Percentiles rank a stretch among this genome's conserved stretches.
Evolutionary conservation across 306 rosid species (phyloP).

Genomic region (Crotalaria pallida): DNA sequence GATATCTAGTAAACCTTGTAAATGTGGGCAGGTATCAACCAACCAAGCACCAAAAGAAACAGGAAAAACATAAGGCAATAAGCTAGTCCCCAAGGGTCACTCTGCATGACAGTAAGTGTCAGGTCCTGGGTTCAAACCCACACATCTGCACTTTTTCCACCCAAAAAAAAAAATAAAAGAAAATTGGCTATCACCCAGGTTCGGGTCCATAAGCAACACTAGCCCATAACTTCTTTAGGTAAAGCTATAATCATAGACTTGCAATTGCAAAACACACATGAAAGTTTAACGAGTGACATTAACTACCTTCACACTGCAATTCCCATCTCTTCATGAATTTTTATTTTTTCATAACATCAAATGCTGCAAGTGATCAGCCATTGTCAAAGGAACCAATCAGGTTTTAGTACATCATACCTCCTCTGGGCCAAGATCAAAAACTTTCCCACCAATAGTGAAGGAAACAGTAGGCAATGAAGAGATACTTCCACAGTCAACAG

Average conservation of each 20-base stretch:
- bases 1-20: background rate
- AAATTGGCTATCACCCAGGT: too few relatives aligned
- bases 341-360: background rate
- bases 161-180: too few relatives aligned
- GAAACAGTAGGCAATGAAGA: conserved; percentile 63
- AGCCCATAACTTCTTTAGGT: background rate
- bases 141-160: too few relatives aligned
- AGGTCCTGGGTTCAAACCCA: too few relatives aligned
- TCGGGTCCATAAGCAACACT: too few relatives aligned
- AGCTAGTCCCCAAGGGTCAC: too few relatives aligned
- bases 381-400: background rate
- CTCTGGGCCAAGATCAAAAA: conserved; percentile 52
- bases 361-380: background rate
- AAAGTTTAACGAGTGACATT: background rate
- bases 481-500: conserved; percentile 62
- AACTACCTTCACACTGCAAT: background rate
- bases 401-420: conserved; percentile 50
- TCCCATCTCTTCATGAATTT: background rate
- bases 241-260: background rate
- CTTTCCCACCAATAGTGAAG: conserved; percentile 69
- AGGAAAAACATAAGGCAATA: background rate
- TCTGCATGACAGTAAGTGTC: too few relatives aligned
- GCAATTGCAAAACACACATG: background rate
- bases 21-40: background rate
- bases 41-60: background rate